phyloP scores from a whole-genome alignment of 2,329 filamentous ascomycete genomes.

The Penicillium nordicum region DNA sequence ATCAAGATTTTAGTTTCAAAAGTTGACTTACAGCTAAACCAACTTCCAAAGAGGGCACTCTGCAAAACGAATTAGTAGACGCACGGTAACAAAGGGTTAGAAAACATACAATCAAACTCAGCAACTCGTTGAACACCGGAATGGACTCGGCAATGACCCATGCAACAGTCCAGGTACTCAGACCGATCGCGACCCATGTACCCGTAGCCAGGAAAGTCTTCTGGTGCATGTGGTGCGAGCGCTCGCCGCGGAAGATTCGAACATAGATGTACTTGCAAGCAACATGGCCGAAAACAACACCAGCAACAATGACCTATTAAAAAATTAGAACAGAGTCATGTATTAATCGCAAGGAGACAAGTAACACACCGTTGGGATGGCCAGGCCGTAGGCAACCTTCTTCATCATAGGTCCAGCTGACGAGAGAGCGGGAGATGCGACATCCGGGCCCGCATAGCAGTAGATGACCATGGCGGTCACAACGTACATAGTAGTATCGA shows the following conservation, averaged over 20 bases:
- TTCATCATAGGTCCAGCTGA: constrained; percentile 55
- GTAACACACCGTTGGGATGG: constrained; percentile 54
- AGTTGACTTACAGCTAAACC: constrained; percentile 56
- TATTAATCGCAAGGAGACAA: too few relatives aligned
- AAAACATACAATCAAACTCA: constrained; percentile 54
- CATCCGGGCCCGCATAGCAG: constrained; percentile 58
- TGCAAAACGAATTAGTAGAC: constrained; percentile 14
- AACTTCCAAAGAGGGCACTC: constrained; percentile 58
- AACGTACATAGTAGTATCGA: constrained; percentile 61
- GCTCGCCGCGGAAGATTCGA: constrained; percentile 53
- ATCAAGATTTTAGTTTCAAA: accelerated
- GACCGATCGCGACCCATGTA: constrained; percentile 57
- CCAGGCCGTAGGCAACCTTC: constrained; percentile 64
- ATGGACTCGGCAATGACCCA: constrained; percentile 66
- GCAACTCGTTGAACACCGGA: constrained; percentile 62
- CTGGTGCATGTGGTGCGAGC: constrained; percentile 52
- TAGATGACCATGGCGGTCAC: constrained; percentile 65
- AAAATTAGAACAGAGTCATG: constrained; percentile 5
- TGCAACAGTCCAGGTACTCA: constrained; percentile 55
- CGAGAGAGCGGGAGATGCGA: constrained; percentile 63
- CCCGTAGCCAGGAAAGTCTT: constrained; percentile 49
- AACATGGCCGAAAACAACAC: constrained; percentile 65
- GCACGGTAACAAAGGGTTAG: not conserved
- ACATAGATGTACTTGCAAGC: constrained; percentile 63
- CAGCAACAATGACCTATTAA: constrained; percentile 53